These are phyloP conservation scores for Ophiostoma ulmi DNA, from an alignment of 2,329 filamentous ascomycete genomes.

Conservation along the genomic window DNA sequence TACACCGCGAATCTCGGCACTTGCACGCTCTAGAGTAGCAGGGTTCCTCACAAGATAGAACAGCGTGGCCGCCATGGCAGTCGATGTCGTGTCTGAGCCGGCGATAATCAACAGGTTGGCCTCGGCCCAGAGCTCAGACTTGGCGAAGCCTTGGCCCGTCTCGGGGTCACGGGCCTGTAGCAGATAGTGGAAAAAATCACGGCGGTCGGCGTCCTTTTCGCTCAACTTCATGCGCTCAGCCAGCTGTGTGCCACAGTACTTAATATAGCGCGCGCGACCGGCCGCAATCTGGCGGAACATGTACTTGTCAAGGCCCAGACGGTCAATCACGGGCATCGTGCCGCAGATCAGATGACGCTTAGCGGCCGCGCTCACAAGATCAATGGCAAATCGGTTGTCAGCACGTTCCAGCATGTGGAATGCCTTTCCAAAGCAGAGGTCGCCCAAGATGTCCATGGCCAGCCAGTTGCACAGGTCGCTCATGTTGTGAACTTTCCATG, in stretches of 20 bases:
- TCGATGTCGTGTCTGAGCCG: conserved; percentile 67
- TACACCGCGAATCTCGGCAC: conserved; percentile 47
- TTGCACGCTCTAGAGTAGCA: conserved; percentile 43
- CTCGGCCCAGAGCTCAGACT: conserved; percentile 64
- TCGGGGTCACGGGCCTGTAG: conserved; percentile 67
- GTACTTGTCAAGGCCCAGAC: conserved; percentile 60
- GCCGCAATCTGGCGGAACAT: conserved; percentile 63
- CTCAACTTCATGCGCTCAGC: conserved; percentile 61
- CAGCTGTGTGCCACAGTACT: conserved; percentile 63
- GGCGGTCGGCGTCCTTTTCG: conserved; percentile 56
- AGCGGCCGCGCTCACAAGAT: conserved; percentile 62
- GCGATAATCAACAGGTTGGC: conserved; percentile 68
- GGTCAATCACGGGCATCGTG: conserved; percentile 64
- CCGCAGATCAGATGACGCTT: conserved; percentile 68
- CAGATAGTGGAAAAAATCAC: conserved; percentile 72
- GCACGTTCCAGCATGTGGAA: conserved; percentile 57
- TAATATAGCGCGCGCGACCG: conserved; percentile 64
- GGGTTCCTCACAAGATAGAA: conserved; percentile 58
- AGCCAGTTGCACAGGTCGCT: conserved; percentile 58
- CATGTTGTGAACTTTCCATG: conserved; percentile 49
- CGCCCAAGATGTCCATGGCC: conserved; percentile 58
- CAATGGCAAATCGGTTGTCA: conserved; percentile 61
- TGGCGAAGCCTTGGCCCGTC: conserved; percentile 61
- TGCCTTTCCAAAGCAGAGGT: conserved; percentile 57
- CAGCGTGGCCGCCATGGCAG: conserved; percentile 57